phyloP scores from a whole-genome alignment of 805 yeast genomes.

The Maudiozyma serrabonitensis region DNA sequence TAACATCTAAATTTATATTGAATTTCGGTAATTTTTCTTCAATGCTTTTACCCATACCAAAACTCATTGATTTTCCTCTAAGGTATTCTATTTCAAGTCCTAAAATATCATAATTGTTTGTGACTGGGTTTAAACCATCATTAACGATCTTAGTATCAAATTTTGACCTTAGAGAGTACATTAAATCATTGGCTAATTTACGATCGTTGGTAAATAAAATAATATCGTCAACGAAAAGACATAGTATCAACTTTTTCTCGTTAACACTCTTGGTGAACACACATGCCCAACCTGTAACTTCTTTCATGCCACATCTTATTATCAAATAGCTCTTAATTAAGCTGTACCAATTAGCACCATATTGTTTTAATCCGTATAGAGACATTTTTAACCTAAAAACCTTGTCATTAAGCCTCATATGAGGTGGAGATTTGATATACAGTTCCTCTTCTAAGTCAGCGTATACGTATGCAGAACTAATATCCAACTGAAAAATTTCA shows the following conservation, averaged over 20 bases:
- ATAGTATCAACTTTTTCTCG: slow-evolving; percentile 2
- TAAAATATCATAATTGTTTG: slow-evolving; percentile 9
- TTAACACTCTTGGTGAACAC: no score
- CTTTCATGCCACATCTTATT: not conserved
- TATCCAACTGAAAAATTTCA: slow-evolving; percentile 5
- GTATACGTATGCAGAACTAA: slow-evolving; percentile 2
- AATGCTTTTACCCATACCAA: slow-evolving; percentile 9
- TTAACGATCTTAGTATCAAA: slow-evolving; percentile 9
- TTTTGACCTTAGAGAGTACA: not conserved
- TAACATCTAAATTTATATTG: slow-evolving; percentile 1
- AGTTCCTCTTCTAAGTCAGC: slow-evolving; percentile 3
- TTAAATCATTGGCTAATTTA: not conserved
- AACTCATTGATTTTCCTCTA: slow-evolving; percentile 2
- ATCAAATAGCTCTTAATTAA: not conserved
- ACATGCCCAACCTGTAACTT: slow-evolving; percentile 7
- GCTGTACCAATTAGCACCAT: slow-evolving; percentile 3
- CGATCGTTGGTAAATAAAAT: slow-evolving; percentile 5
- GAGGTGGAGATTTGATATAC: slow-evolving; percentile 4
- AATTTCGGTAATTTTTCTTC: slow-evolving; percentile 4
- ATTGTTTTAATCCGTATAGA: slow-evolving; percentile 4
- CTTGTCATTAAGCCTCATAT: slow-evolving; percentile 2
- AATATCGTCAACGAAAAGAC: slow-evolving; percentile 12
- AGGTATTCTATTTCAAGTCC: slow-evolving; percentile 9
- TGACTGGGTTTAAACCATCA: slow-evolving; percentile 6
- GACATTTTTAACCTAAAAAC: slow-evolving; percentile 4